phyloP scores from a whole-genome alignment of 1,284 basidiomycete species.

The Acaromyces ingoldii region DNA sequence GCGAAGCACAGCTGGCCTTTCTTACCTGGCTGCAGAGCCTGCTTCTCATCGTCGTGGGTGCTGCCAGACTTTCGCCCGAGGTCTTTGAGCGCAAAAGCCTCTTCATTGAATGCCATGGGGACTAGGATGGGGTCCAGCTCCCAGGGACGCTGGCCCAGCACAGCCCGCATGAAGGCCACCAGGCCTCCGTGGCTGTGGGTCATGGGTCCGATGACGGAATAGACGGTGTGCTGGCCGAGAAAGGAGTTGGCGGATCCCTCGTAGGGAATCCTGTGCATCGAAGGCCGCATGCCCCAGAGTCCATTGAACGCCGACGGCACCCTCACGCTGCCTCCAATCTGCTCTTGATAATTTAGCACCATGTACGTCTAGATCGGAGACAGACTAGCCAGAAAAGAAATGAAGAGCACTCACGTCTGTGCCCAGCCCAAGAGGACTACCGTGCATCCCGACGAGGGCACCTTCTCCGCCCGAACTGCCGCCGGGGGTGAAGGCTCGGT shows the following conservation, averaged over 20 bases:
- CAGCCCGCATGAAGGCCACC: not conserved
- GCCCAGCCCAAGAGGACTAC: not conserved
- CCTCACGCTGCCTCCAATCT: too few species aligned
- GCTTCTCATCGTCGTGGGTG: conserved; percentile 3
- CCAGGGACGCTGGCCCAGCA: not conserved
- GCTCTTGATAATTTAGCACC: too few species aligned
- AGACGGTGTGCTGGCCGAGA: too few species aligned
- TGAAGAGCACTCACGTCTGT: not conserved
- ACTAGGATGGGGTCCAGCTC: conserved; percentile 3
- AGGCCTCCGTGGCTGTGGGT: too few species aligned
- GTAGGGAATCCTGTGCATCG: too few species aligned
- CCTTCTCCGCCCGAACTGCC: conserved; percentile 76
- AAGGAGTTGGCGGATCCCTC: too few species aligned
- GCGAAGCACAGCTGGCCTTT: conserved; percentile 18
- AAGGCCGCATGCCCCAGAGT: too few species aligned
- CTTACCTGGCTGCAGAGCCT: not conserved
- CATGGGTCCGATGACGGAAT: too few species aligned
- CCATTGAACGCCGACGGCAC: too few species aligned
- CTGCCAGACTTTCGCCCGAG: conserved; percentile 15
- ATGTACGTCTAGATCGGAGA: too few species aligned
- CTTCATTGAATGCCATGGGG: conserved; percentile 25
- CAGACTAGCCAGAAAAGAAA: too few species aligned
- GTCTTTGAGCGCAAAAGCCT: conserved; percentile 17
- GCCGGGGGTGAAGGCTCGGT: conserved; percentile 63
- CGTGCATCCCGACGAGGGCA: not conserved